These are phyloP conservation scores for Adansonia grandidieri DNA, from an alignment of 441 rosid species.

Conservation along the genomic window DNA sequence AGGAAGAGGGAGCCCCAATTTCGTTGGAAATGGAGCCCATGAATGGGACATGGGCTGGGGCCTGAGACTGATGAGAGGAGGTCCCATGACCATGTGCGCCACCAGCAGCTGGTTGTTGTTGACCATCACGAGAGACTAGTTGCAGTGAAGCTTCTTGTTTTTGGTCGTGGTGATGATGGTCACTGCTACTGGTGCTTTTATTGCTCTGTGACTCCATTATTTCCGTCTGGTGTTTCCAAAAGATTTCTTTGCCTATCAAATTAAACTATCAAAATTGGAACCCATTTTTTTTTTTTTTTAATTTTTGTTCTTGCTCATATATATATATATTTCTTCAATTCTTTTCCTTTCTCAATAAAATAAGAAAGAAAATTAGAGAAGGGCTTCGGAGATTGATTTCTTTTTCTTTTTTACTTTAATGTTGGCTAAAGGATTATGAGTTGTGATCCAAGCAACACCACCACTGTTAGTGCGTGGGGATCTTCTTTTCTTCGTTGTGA, in stretches of 20 bases:
- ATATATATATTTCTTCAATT: not conserved
- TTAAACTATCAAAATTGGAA: not conserved
- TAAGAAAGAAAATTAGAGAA: not conserved
- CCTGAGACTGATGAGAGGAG: constrained; percentile 22
- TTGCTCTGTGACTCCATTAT: constrained; percentile 38
- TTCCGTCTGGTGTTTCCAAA: not conserved
- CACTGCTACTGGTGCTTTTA: constrained; percentile 21
- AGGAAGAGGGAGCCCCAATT: constrained; percentile 15
- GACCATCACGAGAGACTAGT: constrained; percentile 8
- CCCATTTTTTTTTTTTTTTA: constrained; percentile 6
- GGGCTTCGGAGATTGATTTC: not conserved
- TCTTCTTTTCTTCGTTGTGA: constrained; percentile 21
- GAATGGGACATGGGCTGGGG: constrained; percentile 36
- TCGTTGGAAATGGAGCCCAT: constrained; percentile 50
- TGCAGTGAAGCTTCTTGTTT: constrained; percentile 31
- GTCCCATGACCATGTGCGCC: constrained; percentile 16
- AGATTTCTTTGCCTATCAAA: constrained; percentile 16
- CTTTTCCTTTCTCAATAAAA: not conserved
- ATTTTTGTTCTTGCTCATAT: constrained; percentile 8
- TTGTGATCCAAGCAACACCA: not conserved
- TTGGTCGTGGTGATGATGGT: constrained; percentile 20
- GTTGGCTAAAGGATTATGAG: not conserved
- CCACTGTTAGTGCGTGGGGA: constrained; percentile 19
- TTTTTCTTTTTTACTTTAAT: too few species aligned
- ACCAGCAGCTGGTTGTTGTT: constrained; percentile 3